phyloP scores from a whole-genome alignment of 345 rosid genomes.

The Hibiscus tridactylites region DNA sequence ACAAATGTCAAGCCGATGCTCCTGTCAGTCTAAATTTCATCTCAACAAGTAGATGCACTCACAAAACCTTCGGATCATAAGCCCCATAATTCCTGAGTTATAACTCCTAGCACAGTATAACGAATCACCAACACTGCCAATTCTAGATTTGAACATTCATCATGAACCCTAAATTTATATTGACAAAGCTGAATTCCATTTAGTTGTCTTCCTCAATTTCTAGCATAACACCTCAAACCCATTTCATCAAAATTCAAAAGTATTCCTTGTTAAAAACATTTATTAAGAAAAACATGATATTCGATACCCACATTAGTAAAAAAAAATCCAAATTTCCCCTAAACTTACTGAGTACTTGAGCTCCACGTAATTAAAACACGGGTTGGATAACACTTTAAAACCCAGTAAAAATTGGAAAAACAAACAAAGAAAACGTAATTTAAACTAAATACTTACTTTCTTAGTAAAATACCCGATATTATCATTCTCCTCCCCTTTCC shows the following conservation, averaged over 20 bases:
- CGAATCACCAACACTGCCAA: background rate
- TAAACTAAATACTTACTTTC: slow-evolving; percentile 40
- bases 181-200: background rate
- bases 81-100: background rate
- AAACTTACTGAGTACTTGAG: background rate
- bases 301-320: background rate
- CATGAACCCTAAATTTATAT: background rate
- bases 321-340: background rate
- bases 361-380: too few species aligned
- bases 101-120: background rate
- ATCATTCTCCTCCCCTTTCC: slow-evolving; percentile 28
- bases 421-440: background rate
- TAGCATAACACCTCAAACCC: background rate
- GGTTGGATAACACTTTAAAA: background rate
- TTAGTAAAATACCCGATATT: slow-evolving; percentile 70
- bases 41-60: background rate
- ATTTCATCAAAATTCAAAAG: background rate
- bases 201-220: background rate
- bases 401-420: background rate
- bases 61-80: background rate
- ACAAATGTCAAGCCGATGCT: background rate
- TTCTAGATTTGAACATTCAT: background rate
- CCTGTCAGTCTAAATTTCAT: background rate
- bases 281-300: background rate
- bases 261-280: background rate